A percentile compares a stretch with the other conserved stretches of the same genome.
Conservation (phyloP, 192 early-diverging fungal species). For the Obelidium mucronatum region DNA sequence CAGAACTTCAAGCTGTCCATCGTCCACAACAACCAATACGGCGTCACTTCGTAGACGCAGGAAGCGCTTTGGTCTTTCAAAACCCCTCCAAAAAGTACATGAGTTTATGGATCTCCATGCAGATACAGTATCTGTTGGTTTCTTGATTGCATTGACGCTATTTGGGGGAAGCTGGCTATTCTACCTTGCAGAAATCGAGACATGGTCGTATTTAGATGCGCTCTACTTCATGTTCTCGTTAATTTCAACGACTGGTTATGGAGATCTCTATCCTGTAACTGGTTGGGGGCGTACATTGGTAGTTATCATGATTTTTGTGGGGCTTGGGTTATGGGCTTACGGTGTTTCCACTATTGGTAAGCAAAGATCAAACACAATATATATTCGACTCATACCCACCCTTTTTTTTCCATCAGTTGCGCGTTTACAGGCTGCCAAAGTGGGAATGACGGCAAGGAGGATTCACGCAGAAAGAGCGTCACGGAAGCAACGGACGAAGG, state of each 20-base stretch:
- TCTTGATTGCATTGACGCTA: slow-evolving; percentile 9
- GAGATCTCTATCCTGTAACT: slow-evolving; percentile 34
- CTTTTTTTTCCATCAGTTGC: slow-evolving; percentile 7
- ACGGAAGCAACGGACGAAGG: not conserved
- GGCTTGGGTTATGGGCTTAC: slow-evolving; percentile 35
- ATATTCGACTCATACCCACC: no score
- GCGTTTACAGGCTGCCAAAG: slow-evolving; percentile 22
- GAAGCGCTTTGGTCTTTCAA: slow-evolving; percentile 17
- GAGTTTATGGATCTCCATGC: slow-evolving; percentile 16
- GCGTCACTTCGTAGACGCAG: not conserved
- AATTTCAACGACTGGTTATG: slow-evolving; percentile 37
- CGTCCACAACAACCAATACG: not conserved
- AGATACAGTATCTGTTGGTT: slow-evolving; percentile 12
- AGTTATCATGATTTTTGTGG: slow-evolving; percentile 36
- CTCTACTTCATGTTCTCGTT: slow-evolving; percentile 37
- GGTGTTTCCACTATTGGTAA: slow-evolving; percentile 30
- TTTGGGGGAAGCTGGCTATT: slow-evolving; percentile 19
- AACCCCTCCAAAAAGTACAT: not conserved
- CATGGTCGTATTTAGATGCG: slow-evolving; percentile 31
- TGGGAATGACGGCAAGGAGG: slow-evolving; percentile 8
- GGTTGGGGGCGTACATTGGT: slow-evolving; percentile 36
- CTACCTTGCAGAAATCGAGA: not conserved
- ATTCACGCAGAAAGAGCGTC: slow-evolving; percentile 27
- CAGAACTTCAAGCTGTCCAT: not conserved
- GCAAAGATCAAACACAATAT: not conserved